A percentile compares a stretch with the other conserved stretches of the same genome.
These are phyloP conservation scores for Tulasnella sp. DNA, from an alignment of 768 basidiomycete species.

Conservation along the genomic window DNA sequence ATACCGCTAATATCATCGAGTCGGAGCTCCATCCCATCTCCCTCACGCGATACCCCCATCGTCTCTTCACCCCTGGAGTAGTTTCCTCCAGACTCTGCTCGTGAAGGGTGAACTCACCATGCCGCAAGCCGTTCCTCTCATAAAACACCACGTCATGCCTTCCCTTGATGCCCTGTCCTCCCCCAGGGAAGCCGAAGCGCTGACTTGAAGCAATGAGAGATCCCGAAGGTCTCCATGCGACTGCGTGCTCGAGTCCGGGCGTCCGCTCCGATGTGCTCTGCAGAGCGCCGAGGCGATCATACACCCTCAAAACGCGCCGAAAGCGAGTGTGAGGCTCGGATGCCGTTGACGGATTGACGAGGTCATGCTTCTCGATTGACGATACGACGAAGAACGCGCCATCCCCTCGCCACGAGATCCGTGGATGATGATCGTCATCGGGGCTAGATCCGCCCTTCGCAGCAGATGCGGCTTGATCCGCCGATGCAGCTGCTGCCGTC, in stretches of 20 bases:
- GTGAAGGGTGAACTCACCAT: conserved; percentile 73
- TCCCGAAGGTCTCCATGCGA: conserved; percentile 83
- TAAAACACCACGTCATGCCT: conserved; percentile 86
- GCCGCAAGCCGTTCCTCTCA: conserved; percentile 86
- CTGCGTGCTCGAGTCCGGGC: conserved; percentile 64
- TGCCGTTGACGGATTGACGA: conserved; percentile 17
- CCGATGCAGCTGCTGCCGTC: conserved; percentile 45
- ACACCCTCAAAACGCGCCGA: conserved; percentile 57
- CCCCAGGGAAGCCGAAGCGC: conserved; percentile 67
- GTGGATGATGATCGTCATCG: conserved; percentile 57
- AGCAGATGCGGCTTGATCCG: conserved; percentile 26
- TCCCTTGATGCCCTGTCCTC: conserved; percentile 51
- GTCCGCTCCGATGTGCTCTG: conserved; percentile 80
- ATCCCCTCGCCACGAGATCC: conserved; percentile 91
- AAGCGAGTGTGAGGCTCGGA: conserved; percentile 26
- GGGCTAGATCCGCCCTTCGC: conserved; percentile 43
- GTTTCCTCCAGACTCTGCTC: conserved; percentile 24
- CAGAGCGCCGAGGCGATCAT: conserved; percentile 51
- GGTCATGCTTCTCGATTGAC: conserved; percentile 40
- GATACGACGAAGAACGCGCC: conserved; percentile 81
- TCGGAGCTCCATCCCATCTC: conserved; percentile 83
- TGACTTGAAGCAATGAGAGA: conserved; percentile 75
- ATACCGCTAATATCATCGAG: conserved; percentile 73
- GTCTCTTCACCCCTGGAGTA: conserved; percentile 26
- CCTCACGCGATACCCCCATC: conserved; percentile 59